Evolutionary conservation across 768 basidiomycete species (phyloP).

Genomic region (Dioszegia hungarica): DNA sequence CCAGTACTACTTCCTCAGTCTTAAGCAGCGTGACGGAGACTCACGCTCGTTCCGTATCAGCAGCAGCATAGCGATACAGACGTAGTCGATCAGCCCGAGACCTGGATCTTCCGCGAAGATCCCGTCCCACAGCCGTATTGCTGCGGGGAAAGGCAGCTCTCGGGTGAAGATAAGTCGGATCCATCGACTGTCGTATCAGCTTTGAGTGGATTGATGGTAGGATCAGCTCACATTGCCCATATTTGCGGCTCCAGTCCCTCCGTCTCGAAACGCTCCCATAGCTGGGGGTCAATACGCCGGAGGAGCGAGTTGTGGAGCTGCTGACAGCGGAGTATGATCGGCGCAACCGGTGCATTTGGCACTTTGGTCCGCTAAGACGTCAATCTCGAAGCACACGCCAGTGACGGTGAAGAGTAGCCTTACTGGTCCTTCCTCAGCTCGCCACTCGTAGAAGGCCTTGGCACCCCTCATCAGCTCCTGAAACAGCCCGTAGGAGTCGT

Average conservation of each 20-base stretch:
- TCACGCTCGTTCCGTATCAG: slow-evolving; percentile 82
- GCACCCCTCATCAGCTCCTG: slow-evolving; percentile 69
- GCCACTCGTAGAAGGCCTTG: slow-evolving; percentile 65
- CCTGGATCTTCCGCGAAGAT: slow-evolving; percentile 81
- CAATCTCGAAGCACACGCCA: too few species aligned
- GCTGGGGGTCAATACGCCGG: slow-evolving; percentile 69
- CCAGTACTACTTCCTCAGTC: slow-evolving; percentile 60
- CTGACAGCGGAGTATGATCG: slow-evolving; percentile 79
- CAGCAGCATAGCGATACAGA: slow-evolving; percentile 91
- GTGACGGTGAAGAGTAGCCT: slow-evolving; percentile 4
- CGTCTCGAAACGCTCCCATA: slow-evolving; percentile 70
- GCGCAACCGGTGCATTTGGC: slow-evolving; percentile 57
- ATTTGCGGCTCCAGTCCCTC: slow-evolving; percentile 91
- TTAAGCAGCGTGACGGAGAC: slow-evolving; percentile 40
- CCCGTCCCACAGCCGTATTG: slow-evolving; percentile 92
- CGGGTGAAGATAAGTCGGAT: slow-evolving; percentile 86
- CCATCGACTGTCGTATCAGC: slow-evolving; percentile 66
- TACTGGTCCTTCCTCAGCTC: slow-evolving; percentile 39
- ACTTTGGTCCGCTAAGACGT: slow-evolving; percentile 50
- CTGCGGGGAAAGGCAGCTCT: slow-evolving; percentile 74
- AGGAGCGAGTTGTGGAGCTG: slow-evolving; percentile 70
- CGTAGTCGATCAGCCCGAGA: slow-evolving; percentile 72
- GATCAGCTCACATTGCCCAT: slow-evolving; percentile 77
- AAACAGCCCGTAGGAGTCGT: slow-evolving; percentile 86
- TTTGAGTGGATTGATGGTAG: neutral